Conservation (phyloP, 192 early-diverging fungal species). For the Mortierella antarctica region DNA sequence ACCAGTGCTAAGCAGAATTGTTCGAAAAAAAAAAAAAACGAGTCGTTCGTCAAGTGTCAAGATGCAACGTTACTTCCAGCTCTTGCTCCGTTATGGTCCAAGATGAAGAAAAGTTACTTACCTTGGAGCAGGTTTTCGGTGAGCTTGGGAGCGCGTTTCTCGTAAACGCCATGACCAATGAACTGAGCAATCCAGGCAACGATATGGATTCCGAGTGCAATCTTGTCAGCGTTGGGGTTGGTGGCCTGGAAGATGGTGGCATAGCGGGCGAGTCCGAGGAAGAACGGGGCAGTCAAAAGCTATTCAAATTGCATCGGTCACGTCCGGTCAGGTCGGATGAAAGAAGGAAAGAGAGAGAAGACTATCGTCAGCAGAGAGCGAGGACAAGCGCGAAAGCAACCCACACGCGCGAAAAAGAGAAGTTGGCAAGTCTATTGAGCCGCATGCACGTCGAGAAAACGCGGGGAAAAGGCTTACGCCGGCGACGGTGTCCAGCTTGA, state of each 20-base stretch:
- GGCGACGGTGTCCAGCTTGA: constrained; percentile 75
- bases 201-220: constrained; percentile 73
- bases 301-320: neutral
- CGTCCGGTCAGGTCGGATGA: neutral
- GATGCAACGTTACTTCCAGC: neutral
- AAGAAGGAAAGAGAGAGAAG: constrained; percentile 6
- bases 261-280: constrained; percentile 70
- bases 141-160: constrained; percentile 89
- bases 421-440: neutral
- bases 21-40: constrained; percentile 14
- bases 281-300: constrained; percentile 68
- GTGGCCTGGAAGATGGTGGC: constrained; percentile 70
- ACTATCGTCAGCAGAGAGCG: constrained; percentile 1
- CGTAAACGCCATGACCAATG: constrained; percentile 88
- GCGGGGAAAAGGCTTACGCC: constrained; percentile 56
- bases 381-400: constrained; percentile 29
- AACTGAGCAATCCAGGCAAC: constrained; percentile 90
- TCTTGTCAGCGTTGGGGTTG: constrained; percentile 59
- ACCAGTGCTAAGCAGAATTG: constrained; percentile 71
- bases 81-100: neutral
- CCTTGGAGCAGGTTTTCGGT: constrained; percentile 88
- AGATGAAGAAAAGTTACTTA: constrained; percentile 11
- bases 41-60: neutral
- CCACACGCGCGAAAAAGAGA: neutral
- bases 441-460: neutral